Conservation (phyloP, 164 flowering plant genomes). For the Stephania cephalantha region DNA sequence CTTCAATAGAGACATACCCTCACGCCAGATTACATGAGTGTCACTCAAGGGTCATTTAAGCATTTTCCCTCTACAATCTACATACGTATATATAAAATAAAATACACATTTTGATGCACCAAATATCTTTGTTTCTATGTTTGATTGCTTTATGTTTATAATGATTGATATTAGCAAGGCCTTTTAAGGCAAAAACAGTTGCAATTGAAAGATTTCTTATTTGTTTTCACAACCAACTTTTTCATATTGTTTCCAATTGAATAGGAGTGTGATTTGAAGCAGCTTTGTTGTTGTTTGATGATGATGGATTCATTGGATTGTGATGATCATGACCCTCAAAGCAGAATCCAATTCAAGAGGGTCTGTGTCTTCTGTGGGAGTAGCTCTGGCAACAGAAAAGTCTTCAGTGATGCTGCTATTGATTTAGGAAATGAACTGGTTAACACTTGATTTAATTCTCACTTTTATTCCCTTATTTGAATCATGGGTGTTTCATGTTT, state of each 20-base stretch:
- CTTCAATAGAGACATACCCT: too few species aligned
- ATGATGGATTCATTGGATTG: neutral
- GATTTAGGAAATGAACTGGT: conserved; percentile 72
- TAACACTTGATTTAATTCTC: conserved; percentile 4
- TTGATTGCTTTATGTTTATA: neutral
- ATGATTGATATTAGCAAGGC: too few species aligned
- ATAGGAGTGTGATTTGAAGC: neutral
- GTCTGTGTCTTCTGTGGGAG: conserved; percentile 79
- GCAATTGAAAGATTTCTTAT: neutral
- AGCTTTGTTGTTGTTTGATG: conserved; percentile 9
- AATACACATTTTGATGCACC: too few species aligned
- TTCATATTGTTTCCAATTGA: conserved; percentile 3
- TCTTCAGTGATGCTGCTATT: conserved; percentile 67
- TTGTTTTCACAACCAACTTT: neutral
- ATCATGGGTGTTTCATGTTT: neutral
- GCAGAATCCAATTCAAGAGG: conserved; percentile 39
- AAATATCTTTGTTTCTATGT: neutral
- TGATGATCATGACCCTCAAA: conserved; percentile 16
- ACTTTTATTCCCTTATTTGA: neutral
- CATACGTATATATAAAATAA: too few species aligned
- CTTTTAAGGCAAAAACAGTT: neutral
- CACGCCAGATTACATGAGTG: too few species aligned
- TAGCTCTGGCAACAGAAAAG: conserved; percentile 50
- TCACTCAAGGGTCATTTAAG: too few species aligned
- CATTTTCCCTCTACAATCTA: too few species aligned